Base-by-base conservation (phyloP, 2,329 filamentous ascomycete species). In the Chaetothyriales sp. region DNA sequence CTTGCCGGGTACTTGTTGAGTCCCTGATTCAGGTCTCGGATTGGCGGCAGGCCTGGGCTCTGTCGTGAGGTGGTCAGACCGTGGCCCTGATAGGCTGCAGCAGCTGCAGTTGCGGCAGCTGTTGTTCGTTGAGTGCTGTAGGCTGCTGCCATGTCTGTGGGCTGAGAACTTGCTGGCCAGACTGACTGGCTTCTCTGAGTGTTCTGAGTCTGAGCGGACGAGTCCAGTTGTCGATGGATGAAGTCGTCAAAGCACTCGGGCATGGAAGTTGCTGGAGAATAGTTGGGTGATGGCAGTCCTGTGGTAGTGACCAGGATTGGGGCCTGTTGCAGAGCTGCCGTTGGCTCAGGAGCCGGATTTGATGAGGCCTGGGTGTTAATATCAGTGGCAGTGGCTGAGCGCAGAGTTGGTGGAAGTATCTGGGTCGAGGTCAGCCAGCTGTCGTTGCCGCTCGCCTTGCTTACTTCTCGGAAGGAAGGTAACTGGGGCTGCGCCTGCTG, bases 391-490 rank as follows among this genome's bases (percentile, higher is more conserved):
- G 42, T 19, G 4, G 43, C 43, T 19, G 43, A 45, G 18, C 28
- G 53, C 49, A 39, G 53, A 51, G 20, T 51, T 55, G 49, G 52
- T 51, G 50, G 51, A 39, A 43, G 18, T n/a, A 47, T 42, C 39
- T 20, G 28, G 46, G 49, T 47, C 22, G 42, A 18, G 42, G 32
- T 36, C 15, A 49, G 32, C 26, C 46, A 28, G 20, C 18, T 44
- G 10, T 22, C 28, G 46, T 48, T 18, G 47, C 18, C 25, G 43
- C n/a, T 44, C 15, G 18, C 6, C 19, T 26, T 49, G 46, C 44
- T 45, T 51, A 56, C 54, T 22, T 56, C 54, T 47, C 54, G 47
- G 46, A 56, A 52, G 48, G 54, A 56, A 43, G 54, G 54, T 10
- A 56, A 50, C 32, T 53, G 51, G 18, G 53, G 54, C 45, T 56